Evolutionary conservation across 2,329 filamentous ascomycete species (phyloP), one percentile per base, ranked within the genome.

Genomic region (Talaromyces marneffei): DNA sequence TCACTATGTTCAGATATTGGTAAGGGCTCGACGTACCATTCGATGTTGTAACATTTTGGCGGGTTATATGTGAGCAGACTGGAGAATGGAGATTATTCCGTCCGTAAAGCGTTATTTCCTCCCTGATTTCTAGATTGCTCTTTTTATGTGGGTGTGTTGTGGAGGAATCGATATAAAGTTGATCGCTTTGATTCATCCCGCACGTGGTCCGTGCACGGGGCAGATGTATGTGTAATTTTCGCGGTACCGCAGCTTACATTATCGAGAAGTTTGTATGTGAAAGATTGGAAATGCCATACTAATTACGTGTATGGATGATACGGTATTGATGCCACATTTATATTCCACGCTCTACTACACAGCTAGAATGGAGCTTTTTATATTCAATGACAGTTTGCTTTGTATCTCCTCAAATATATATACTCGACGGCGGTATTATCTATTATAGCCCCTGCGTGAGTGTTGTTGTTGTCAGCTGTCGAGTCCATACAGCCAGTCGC

Each of bases 1-100:
- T 5, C 27, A 14, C 27, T 33, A 23, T 52, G 9, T 31, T 33
- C 3, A 31, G 27, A 50, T n/a, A 12, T 50, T 3, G 12, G 27
- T 12, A n/a, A 12, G 35, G 25, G 18, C 14, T 33, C 10, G 35
- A 64, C 76, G 68, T 75, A 85, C 84, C 85, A 87, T 87, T 64
- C 84, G 84, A 66, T 82, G 79, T 71, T 85, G 81, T 74, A 86
- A 76, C 75, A 83, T 79, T 65, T 71, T 74, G 66, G 20, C 29
- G 60, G n/a, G 56, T 25, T n/a, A 9, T 4, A 9, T 48, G 9
- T 44, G 14, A 20, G 4, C 2, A 2, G n/a, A 12, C 4, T 3
- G 1, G 27, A 18, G 7, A 18, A 1, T 4, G 9, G n/a, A 14
- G n/a, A 14, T 52, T 20, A 3, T 4, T 31, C 2, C 4, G 16